These are phyloP conservation scores for Triadica sebifera DNA, from an alignment of 345 rosid species.

Conservation along the genomic window DNA sequence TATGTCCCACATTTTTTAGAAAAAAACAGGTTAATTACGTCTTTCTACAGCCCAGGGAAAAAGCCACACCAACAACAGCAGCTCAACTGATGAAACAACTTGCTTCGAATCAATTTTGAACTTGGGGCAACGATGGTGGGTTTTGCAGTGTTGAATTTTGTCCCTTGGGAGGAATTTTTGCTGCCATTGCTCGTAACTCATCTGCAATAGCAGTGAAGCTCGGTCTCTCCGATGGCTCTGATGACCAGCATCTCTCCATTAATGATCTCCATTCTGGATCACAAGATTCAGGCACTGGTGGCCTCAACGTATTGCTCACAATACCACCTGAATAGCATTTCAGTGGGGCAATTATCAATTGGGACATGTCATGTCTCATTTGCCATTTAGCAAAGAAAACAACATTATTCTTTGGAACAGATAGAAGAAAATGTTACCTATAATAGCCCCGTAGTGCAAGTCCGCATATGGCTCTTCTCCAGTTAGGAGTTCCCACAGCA, in stretches of 20 bases:
- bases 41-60: not conserved
- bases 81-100: not conserved
- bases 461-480: slow-evolving; percentile 72
- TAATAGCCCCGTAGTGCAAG: slow-evolving; percentile 69
- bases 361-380: not conserved
- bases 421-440: slow-evolving; percentile 32
- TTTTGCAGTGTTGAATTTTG: slow-evolving; percentile 32
- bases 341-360: not conserved
- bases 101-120: slow-evolving; percentile 14
- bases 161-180: slow-evolving; percentile 47
- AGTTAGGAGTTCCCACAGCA: slow-evolving; percentile 68
- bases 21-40: not conserved
- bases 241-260: slow-evolving; percentile 76
- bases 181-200: slow-evolving; percentile 47
- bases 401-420: too few relatives aligned
- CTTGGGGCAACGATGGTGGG: slow-evolving; percentile 17
- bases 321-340: slow-evolving; percentile 51
- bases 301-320: slow-evolving; percentile 67
- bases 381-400: not conserved
- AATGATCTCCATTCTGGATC: slow-evolving; percentile 59
- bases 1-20: not conserved
- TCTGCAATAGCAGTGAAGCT: slow-evolving; percentile 53
- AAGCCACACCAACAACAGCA: not conserved
- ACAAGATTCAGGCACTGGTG: slow-evolving; percentile 51
- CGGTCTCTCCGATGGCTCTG: slow-evolving; percentile 66